These are phyloP conservation scores for Trichomonascaceae sp. DNA, from an alignment of 1,139 yeast genomes.

Conservation along the genomic window DNA sequence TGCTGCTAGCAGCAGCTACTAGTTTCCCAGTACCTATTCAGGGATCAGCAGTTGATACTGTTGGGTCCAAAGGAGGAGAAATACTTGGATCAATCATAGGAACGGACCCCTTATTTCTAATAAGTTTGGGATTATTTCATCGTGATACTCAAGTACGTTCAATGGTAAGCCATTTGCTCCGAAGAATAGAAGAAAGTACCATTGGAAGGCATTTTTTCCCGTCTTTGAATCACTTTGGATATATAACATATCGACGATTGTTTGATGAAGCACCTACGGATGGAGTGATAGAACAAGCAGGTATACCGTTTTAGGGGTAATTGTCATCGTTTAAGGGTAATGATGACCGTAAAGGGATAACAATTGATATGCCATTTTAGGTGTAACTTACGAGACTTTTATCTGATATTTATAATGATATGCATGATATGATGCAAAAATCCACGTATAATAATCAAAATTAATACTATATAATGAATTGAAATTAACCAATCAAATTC, in stretches of 20 bases:
- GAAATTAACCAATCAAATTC: no score
- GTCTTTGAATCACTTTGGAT: conserved; percentile 26
- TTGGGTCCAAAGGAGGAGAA: conserved; percentile 1
- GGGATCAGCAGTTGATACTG: neutral
- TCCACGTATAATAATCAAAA: no score
- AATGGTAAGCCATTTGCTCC: conserved; percentile 27
- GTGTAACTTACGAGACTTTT: no score
- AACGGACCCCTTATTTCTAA: conserved; percentile 21
- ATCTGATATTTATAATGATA: no score
- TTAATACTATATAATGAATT: no score
- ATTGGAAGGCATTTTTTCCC: conserved; percentile 30
- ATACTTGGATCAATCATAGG: conserved; percentile 3
- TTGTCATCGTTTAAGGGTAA: no score
- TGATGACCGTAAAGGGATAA: no score
- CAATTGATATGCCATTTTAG: no score
- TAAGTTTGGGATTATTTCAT: conserved; percentile 34
- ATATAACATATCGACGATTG: conserved; percentile 27
- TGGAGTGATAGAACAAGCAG: conserved; percentile 9
- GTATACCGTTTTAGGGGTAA: conserved; percentile 14
- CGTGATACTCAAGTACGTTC: conserved; percentile 26
- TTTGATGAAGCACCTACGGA: conserved; percentile 10
- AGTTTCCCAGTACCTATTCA: conserved; percentile 5
- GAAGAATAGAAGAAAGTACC: conserved; percentile 28
- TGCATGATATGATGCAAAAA: no score
- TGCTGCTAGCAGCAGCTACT: conserved; percentile 17